phyloP scores from a whole-genome alignment of 2,329 filamentous ascomycete species.

The Periconia macrospinosa region DNA sequence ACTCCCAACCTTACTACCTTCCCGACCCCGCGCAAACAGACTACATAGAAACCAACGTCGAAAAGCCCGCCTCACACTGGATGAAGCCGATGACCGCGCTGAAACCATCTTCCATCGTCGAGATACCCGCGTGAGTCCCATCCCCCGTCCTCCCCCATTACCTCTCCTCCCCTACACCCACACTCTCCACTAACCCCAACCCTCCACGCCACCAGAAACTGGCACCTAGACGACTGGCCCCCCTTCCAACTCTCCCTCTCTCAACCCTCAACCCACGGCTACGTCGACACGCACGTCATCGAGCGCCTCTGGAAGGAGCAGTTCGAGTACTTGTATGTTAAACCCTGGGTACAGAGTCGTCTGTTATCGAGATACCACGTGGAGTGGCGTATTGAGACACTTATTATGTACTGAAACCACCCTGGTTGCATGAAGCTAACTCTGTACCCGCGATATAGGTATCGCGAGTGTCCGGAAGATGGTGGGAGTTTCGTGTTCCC shows the following conservation, averaged over 20 bases:
- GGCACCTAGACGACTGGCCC: slow-evolving; percentile 56
- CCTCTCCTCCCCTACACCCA: neutral
- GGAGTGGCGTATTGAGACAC: too few relatives aligned
- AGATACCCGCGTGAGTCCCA: slow-evolving; percentile 44
- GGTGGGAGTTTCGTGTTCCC: slow-evolving; percentile 53
- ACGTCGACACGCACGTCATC: slow-evolving; percentile 46
- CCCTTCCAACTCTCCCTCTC: slow-evolving; percentile 46
- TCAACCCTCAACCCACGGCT: slow-evolving; percentile 58
- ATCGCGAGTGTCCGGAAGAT: slow-evolving; percentile 33
- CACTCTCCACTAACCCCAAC: neutral
- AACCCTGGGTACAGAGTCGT: too few relatives aligned
- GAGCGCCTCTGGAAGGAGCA: slow-evolving; percentile 51
- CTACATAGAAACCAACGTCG: slow-evolving; percentile 32
- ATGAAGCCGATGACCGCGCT: slow-evolving; percentile 43
- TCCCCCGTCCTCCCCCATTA: neutral
- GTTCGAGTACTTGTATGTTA: slow-evolving; percentile 52
- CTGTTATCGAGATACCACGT: too few relatives aligned
- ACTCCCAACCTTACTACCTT: slow-evolving; percentile 46
- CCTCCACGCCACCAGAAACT: slow-evolving; percentile 29
- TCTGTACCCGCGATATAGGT: too few relatives aligned
- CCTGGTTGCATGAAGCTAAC: too few relatives aligned
- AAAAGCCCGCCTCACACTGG: slow-evolving; percentile 38
- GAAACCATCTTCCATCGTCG: slow-evolving; percentile 41
- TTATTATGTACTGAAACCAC: too few relatives aligned
- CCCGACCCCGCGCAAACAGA: slow-evolving; percentile 48